Evolutionary conservation across 2,329 filamentous ascomycete genomes (phyloP), one percentile per base, ranked within the genome.

Genomic region (Hymenoscyphus infarciens): DNA sequence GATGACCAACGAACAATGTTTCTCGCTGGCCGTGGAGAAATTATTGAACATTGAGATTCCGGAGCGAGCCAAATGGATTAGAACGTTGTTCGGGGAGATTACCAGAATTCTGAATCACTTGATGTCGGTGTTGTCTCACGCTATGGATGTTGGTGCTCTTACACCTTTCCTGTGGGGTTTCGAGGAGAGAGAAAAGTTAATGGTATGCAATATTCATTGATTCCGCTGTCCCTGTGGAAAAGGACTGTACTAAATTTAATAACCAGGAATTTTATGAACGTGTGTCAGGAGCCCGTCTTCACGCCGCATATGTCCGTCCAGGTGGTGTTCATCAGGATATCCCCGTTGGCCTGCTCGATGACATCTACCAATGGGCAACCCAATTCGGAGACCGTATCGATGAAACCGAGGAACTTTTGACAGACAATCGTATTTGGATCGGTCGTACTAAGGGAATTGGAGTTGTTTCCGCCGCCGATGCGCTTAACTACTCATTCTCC

Each of bases 1-100:
- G 96, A 99, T 99, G 95, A 99, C 95, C 74, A 99, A 99, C 79
- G 95, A 99, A 83, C 95, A 99, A 80, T 97, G 92, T 75, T 99
- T 92, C 79, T 87, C 92, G 42, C 84, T 99, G 69, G 95, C 92
- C 22, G 94, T 98, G 61, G 95, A 99, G 85, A 99, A 99, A 84
- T 84, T 99, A 65, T 83, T 99, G 73, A 99, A 99, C 78, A 83
- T 99, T 69, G 96, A 99, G 77, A 91, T 99, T 67, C 95, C 95
- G 27, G 90, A 95, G 68, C 85, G 95, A 74, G 95, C 95, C 72
- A 98, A 99, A 82, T 99, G 88, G 82, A 99, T 99, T 75, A 87
- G 95, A 69, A 98, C 94, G 38, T 0, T 99, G 81, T 99, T 99
- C 77, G 95, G 86, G 72, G 95, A 99, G 77, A 90, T 99, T 71